Evolutionary conservation across 805 yeast species (phyloP), one percentile per base, ranked within the genome.

Genomic region (Metschnikowia arizonensis): DNA sequence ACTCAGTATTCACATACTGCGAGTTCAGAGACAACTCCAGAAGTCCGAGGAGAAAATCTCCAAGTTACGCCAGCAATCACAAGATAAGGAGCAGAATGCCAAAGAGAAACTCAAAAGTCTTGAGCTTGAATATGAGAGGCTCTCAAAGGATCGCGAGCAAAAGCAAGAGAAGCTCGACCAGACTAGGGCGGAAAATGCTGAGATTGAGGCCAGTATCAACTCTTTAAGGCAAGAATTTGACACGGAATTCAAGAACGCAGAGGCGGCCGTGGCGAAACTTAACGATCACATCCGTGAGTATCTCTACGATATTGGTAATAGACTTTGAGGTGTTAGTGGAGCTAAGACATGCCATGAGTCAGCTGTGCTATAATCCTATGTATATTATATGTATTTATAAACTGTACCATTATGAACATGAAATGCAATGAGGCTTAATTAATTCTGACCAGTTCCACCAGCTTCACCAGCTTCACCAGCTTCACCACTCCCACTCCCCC

Each of bases 281-380:
- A 78, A 78, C 46, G 68, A 78, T 8, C 84, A 79, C 52, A 68
- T 84, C 33, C 68, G 68, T 48, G 61, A 71, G 44, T 84, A 84
- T 53, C 55, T 80, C 42, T 62, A 63, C 33, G 82, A 78, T 47
- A 74, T 81, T 70, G 68, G 68, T 31, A 73, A 68, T 52, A 66
- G 50, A 57, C 44, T 64, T 40, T 45, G 36, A 34, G 35, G 11
- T 26, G 19, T 23, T 24, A 19, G 32, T 15, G 24, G 11, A 29
- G 17, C 28, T 4, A 11, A 12, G 24, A 32, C 34, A 11, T 11
- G 34, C 34, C n/a, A 11, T 6, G 10, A 32, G 12, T 5, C 14
- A 32, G 23, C 34, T 24, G 29, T 37, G 19, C 12, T 24, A 17
- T 28, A n/a, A 15, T 18, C 12, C 33, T 18, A 24, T 30, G 34